These are phyloP conservation scores for Xylaria sp. DNA, from an alignment of 2,329 filamentous ascomycete genomes.

Conservation along the genomic window DNA sequence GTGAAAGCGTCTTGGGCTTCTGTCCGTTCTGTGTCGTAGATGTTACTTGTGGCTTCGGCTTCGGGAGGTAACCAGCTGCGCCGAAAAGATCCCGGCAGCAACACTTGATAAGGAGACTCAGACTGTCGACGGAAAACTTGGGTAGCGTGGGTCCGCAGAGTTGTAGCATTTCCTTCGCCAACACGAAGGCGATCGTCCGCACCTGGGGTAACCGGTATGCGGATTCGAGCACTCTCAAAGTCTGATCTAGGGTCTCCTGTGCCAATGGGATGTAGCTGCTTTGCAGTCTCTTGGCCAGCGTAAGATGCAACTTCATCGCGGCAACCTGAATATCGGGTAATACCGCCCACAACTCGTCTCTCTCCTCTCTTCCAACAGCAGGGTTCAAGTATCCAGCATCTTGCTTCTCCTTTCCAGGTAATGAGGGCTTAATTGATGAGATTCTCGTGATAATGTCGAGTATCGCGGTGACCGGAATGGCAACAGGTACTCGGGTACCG, in stretches of 20 bases:
- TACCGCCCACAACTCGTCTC: conserved; percentile 68
- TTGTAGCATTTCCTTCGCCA: conserved; percentile 53
- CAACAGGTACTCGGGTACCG: conserved; percentile 60
- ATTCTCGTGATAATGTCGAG: conserved; percentile 66
- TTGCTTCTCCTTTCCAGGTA: conserved; percentile 39
- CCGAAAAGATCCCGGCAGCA: conserved; percentile 71
- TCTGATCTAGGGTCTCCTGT: conserved; percentile 63
- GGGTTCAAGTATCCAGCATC: conserved; percentile 60
- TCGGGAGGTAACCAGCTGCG: conserved; percentile 45
- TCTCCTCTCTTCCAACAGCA: conserved; percentile 73
- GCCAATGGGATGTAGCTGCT: conserved; percentile 53
- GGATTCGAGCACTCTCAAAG: conserved; percentile 64
- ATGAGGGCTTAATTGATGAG: conserved; percentile 57
- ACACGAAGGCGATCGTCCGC: conserved; percentile 55
- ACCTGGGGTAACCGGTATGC: conserved; percentile 48
- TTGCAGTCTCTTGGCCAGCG: conserved; percentile 54
- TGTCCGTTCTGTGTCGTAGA: conserved; percentile 35
- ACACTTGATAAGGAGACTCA: conserved; percentile 56
- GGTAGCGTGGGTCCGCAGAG: conserved; percentile 61
- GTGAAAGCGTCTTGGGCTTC: conserved; percentile 40
- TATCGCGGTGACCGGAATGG: conserved; percentile 61
- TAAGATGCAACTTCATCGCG: conserved; percentile 56
- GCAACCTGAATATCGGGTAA: conserved; percentile 71
- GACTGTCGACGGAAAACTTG: conserved; percentile 58
- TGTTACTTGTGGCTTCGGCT: conserved; percentile 31